phyloP scores from a whole-genome alignment of 2,329 filamentous ascomycete species.

The Beauveria australis region DNA sequence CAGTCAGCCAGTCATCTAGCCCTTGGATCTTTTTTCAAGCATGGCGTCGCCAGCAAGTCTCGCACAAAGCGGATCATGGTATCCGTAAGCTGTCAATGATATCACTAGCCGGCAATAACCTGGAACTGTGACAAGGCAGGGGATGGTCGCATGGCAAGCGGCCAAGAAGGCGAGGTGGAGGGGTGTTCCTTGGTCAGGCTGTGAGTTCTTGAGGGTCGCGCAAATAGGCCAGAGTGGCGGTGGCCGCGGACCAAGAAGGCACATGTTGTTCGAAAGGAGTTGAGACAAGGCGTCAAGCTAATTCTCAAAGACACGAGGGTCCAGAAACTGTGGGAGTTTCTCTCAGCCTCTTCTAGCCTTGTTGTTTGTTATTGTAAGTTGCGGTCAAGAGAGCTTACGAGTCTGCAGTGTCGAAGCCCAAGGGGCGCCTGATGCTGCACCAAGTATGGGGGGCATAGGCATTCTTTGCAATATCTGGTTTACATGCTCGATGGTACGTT shows the following conservation, averaged over 20 bases:
- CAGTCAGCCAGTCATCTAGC: not conserved
- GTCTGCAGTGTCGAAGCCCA: not conserved
- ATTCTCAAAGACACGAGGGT: not conserved
- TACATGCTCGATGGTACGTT: not conserved
- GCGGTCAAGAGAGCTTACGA: slow-evolving; percentile 1
- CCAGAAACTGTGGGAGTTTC: not conserved
- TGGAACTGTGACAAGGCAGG: slow-evolving; percentile 8
- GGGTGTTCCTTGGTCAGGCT: not conserved
- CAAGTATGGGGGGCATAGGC: not conserved
- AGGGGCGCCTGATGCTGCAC: not conserved
- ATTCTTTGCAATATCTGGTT: not conserved
- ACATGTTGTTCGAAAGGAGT: not conserved
- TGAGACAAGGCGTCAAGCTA: slow-evolving; percentile 6
- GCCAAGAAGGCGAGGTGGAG: not conserved
- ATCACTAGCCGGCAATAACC: slow-evolving; percentile 11
- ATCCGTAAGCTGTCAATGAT: not conserved
- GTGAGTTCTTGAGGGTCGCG: not conserved
- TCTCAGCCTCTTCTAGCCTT: not conserved
- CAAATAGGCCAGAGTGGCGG: not conserved
- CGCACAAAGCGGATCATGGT: not conserved
- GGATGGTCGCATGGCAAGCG: slow-evolving; percentile 4
- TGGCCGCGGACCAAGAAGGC: not conserved
- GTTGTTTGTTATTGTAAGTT: slow-evolving; percentile 9
- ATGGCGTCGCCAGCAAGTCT: not conserved
- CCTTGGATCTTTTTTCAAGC: not conserved